phyloP scores from a whole-genome alignment of 352 stramenopile genomes.

The Lagenidium giganteum region DNA sequence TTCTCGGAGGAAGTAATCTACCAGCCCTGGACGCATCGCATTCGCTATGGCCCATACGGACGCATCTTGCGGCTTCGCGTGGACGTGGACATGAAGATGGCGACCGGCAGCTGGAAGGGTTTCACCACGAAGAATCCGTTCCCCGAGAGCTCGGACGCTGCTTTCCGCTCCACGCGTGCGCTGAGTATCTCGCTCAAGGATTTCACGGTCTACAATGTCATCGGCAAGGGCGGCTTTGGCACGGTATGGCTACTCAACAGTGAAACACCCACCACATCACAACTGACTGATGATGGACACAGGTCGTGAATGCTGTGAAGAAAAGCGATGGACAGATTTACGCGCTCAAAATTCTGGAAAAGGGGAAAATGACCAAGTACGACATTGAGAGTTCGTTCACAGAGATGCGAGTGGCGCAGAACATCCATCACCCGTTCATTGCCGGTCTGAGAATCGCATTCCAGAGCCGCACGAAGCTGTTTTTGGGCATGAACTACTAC shows the following conservation, averaged over 20 bases:
- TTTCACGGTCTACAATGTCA: slow-evolving; percentile 89
- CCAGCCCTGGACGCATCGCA: slow-evolving; percentile 69
- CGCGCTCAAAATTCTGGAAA: slow-evolving; percentile 89
- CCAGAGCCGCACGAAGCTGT: slow-evolving; percentile 83
- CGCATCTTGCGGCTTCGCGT: slow-evolving; percentile 77
- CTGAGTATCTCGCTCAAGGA: slow-evolving; percentile 87
- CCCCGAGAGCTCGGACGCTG: slow-evolving; percentile 68
- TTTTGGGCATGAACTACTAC: slow-evolving; percentile 88
- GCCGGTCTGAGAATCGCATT: slow-evolving; percentile 82
- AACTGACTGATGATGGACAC: slow-evolving; percentile 1
- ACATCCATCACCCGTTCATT: slow-evolving; percentile 88
- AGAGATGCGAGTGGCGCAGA: slow-evolving; percentile 85
- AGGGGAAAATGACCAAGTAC: slow-evolving; percentile 88
- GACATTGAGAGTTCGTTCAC: slow-evolving; percentile 87
- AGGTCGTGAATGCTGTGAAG: slow-evolving; percentile 86
- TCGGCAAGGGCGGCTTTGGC: slow-evolving; percentile 84
- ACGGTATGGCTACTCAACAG: slow-evolving; percentile 27
- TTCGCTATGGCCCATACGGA: slow-evolving; percentile 77
- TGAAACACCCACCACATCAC: not conserved
- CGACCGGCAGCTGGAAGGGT: slow-evolving; percentile 68
- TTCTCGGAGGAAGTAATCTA: slow-evolving; percentile 60
- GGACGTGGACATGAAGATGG: slow-evolving; percentile 70
- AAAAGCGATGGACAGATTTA: slow-evolving; percentile 89
- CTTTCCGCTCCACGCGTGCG: slow-evolving; percentile 77
- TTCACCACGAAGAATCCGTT: slow-evolving; percentile 81